Evolutionary conservation across 2,329 filamentous ascomycete species (phyloP), one percentile per base, ranked within the genome.

Genomic region (Colletotrichum nymphaeae): DNA sequence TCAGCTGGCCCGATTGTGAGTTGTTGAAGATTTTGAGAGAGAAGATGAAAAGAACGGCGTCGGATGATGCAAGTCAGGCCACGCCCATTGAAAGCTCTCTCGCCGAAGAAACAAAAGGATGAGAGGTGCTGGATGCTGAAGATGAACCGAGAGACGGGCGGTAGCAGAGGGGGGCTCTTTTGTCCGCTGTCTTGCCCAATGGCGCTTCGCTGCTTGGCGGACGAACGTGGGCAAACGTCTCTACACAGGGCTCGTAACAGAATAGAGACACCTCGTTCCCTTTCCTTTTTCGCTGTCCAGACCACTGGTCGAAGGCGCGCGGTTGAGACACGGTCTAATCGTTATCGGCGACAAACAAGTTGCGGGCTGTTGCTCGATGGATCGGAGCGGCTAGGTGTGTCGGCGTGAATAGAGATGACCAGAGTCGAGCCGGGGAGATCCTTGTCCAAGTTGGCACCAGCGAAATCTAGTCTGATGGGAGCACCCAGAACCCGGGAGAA

Each of bases 291-390:
- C 52, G 19, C 53, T 63, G 65, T 59, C 37, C 37, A 64, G 58
- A 24, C 37, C 59, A 69, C 57, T 16, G 35, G 57, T 62, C 35
- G 52, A 72, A 49, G 35, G 57, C 22, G 58, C 35, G 58, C 30
- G 68, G 53, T 69, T 55, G 70, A 69, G 59, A 65, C 60, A 69
- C 69, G 12, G 49, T 58, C 70, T 69, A 64, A 55, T 59, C 42
- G 70, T 64, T 73, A 37, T 69, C 55, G 66, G 60, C 37, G 37
- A 53, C 53, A 67, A 63, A 52, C 52, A 37, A 57, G 16, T 59
- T 59, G 52, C 58, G 35, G 63, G 58, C 67, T 65, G 58, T 28
- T 65, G 57, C 60, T 64, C 12, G 59, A 35, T n/a, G 30, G 66
- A 55, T n/a, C 64, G 52, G 52, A 57, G 22, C 22, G 52, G 14